Base-by-base conservation (phyloP, 768 basidiomycete genomes). In the Mycena indigotica region DNA sequence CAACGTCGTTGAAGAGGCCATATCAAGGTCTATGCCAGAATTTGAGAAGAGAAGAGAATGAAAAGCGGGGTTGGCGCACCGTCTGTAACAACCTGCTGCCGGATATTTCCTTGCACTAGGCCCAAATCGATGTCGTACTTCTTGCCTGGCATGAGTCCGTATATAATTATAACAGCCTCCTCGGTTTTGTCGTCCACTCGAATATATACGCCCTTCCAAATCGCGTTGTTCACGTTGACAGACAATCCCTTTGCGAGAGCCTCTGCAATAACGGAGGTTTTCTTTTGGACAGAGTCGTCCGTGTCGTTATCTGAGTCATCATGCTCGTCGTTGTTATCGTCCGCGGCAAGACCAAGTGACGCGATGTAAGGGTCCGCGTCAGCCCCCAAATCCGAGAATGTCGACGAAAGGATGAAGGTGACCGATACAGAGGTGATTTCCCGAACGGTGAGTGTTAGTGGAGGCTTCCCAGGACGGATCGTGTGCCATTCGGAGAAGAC, bases 41-140 rank as follows among this genome's bases (percentile, higher is more conserved):
- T 13, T 8, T 32, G 15, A 41, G 39, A 57, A n/a, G n/a, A n/a
- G n/a, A n/a, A n/a, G n/a, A n/a, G 35, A 58, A 48, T 38, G 46
- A 39, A 55, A 50, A 38, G 28, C 66, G 62, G 49, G 39, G 30
- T 41, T 32, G 3, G 71, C 77, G 53, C 65, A 82, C 80, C 81
- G 69, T 87, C 86, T 0, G 89, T 90, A 0, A 83, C 84, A 58
- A 94, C 84, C 65, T 88, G 85, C 53, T 79, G 80, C 35, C 83
- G 76, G 23, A 89, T 75, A 50, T 68, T 86, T 5, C 79, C 80
- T 8, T 85, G 84, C 4, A 88, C 85, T 25, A 95, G 80, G 2
- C 82, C 87, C 12, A 97, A 76, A 66, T 94, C 91, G 51, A 97
- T 86, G 66, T 97, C 93, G 65, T 97, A 97, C 68, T 92, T 90